Conservation (phyloP, 306 rosid genomes). For the Fagus sylvatica region DNA sequence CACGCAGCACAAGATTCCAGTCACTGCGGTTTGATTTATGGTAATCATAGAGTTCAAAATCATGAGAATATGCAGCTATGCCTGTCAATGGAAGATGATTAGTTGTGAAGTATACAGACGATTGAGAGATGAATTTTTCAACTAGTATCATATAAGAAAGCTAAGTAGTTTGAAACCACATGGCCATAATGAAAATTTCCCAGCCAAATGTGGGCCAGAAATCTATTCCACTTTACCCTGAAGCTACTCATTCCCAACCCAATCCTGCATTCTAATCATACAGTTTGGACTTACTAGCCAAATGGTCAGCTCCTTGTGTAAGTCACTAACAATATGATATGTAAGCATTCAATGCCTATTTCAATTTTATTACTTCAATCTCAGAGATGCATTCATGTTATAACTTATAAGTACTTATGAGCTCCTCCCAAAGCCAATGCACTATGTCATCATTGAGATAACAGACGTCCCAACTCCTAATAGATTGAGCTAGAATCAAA, state of each 20-base stretch:
- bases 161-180: not conserved
- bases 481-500: too few relatives aligned
- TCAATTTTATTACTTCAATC: not conserved
- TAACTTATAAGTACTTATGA: too few relatives aligned
- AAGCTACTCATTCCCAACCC: not conserved
- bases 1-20: not conserved
- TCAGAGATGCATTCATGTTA: not conserved
- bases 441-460: too few relatives aligned
- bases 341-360: not conserved
- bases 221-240: not conserved
- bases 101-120: not conserved
- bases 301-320: too few relatives aligned
- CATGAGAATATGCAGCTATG: not conserved
- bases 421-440: too few relatives aligned
- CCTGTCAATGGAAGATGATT: not conserved
- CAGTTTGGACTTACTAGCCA: not conserved
- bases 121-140: not conserved
- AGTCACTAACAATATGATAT: too few relatives aligned
- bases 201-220: not conserved
- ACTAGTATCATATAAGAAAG: not conserved
- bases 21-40: not conserved
- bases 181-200: not conserved
- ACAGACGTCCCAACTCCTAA: too few relatives aligned
- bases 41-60: not conserved
- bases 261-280: not conserved